phyloP scores from a whole-genome alignment of 768 basidiomycete species.

The Russula virescens region DNA sequence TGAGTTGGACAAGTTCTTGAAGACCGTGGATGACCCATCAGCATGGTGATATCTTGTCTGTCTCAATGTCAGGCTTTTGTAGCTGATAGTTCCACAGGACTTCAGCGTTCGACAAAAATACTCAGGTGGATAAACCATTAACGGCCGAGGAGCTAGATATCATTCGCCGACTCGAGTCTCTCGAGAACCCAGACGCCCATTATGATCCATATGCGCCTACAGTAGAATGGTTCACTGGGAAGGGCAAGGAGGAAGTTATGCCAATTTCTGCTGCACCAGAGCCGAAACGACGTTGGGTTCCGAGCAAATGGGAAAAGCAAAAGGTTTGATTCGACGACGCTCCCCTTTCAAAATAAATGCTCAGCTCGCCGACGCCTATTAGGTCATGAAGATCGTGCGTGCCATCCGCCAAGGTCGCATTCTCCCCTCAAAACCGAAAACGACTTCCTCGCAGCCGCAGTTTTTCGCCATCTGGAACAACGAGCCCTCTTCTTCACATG shows the following conservation, averaged over 20 bases:
- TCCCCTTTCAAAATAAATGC: neutral
- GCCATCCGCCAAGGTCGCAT: conserved; percentile 97
- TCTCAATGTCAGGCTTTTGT: neutral
- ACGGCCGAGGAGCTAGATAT: conserved; percentile 91
- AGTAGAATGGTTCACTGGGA: conserved; percentile 95
- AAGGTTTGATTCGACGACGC: conserved; percentile 51
- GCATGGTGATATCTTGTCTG: conserved; percentile 56
- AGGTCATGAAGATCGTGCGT: conserved; percentile 99
- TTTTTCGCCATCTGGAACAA: conserved; percentile 91
- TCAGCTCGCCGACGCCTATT: neutral
- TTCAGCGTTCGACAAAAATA: conserved; percentile 83
- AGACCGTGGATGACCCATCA: conserved; percentile 86
- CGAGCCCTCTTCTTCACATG: conserved; percentile 60
- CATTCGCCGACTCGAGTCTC: conserved; percentile 82
- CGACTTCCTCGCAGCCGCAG: conserved; percentile 53
- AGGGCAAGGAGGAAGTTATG: conserved; percentile 93
- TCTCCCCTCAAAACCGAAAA: conserved; percentile 80
- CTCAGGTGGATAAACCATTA: conserved; percentile 80
- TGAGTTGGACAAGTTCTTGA: conserved; percentile 93
- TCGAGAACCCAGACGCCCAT: conserved; percentile 83
- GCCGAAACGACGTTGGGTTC: conserved; percentile 93
- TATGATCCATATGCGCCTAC: conserved; percentile 95
- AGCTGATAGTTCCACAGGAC: conserved; percentile 50
- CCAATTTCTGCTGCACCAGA: conserved; percentile 88
- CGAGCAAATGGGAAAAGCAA: conserved; percentile 99